Percentiles rank a stretch among this genome's conserved stretches.
Conservation (phyloP, 495 filamentous ascomycete species). For the Aspergillus avenaceus region DNA sequence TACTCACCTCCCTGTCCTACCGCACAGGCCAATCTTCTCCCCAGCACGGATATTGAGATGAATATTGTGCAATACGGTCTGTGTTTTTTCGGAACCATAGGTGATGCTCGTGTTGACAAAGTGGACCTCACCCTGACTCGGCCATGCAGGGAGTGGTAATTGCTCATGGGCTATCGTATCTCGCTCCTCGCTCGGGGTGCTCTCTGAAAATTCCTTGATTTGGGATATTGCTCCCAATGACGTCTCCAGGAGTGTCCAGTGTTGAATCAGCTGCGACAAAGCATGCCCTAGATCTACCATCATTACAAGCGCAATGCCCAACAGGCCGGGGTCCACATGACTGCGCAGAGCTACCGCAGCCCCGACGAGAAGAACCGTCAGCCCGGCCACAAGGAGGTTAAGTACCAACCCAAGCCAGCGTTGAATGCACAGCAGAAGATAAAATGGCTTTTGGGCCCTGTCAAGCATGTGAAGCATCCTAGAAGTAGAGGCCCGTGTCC, state of each 20-base stretch:
- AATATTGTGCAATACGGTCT: constrained; percentile 36
- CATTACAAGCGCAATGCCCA: constrained; percentile 27
- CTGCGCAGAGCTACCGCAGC: constrained; percentile 14
- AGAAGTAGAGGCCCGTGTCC: constrained; percentile 14
- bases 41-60: constrained; percentile 42
- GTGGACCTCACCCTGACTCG: constrained; percentile 67
- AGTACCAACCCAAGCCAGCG: constrained; percentile 32
- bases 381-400: constrained; percentile 17
- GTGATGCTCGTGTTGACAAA: constrained; percentile 64
- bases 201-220: constrained; percentile 29
- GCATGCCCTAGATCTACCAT: constrained; percentile 21
- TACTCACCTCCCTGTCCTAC: constrained; percentile 27
- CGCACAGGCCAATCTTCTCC: constrained; percentile 49
- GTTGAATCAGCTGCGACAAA: constrained; percentile 19
- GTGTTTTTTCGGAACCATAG: constrained; percentile 57
- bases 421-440: constrained; percentile 39
- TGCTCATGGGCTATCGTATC: constrained; percentile 9
- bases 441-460: constrained; percentile 32
- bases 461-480: constrained; percentile 18
- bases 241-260: constrained; percentile 25
- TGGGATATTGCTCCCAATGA: constrained; percentile 24
- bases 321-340: constrained; percentile 14
- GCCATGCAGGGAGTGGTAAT: constrained; percentile 50
- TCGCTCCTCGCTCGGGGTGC: constrained; percentile 21
- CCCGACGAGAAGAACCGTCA: constrained; percentile 24